Evolutionary conservation across 2,329 filamentous ascomycete species (phyloP).

Genomic region (Coniochaeta pulveracea): DNA sequence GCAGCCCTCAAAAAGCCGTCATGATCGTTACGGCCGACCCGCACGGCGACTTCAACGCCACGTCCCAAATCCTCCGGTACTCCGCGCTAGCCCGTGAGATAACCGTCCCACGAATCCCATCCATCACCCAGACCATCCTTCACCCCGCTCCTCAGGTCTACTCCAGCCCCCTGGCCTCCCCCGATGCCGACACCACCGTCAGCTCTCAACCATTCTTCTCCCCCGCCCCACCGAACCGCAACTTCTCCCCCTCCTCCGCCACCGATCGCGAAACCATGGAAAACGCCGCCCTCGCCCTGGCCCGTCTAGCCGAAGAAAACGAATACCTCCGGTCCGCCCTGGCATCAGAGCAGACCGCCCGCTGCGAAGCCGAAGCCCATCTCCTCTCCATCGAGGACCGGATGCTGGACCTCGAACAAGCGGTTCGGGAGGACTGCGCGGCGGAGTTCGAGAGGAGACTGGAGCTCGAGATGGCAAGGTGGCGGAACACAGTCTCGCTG

Average conservation of each 20-base stretch:
- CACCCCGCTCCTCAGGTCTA: constrained; percentile 19
- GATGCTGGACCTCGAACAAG: constrained; percentile 61
- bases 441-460: constrained; percentile 74
- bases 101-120: constrained; percentile 80
- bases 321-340: constrained; percentile 62
- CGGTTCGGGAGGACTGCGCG: constrained; percentile 81
- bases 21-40: constrained; percentile 97
- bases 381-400: constrained; percentile 59
- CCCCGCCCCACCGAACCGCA: constrained; percentile 21
- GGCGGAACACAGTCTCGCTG: constrained; percentile 66
- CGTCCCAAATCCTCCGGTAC: constrained; percentile 90
- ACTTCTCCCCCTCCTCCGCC: constrained; percentile 26
- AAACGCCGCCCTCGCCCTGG: constrained; percentile 68
- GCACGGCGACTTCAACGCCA: constrained; percentile 89
- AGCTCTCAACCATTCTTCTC: constrained; percentile 28
- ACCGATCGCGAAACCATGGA: constrained; percentile 64
- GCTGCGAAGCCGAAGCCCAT: constrained; percentile 62
- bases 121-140: constrained; percentile 62
- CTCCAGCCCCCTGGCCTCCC: constrained; percentile 16
- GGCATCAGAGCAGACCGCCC: constrained; percentile 57
- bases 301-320: constrained; percentile 65
- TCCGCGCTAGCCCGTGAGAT: constrained; percentile 87
- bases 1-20: constrained; percentile 73
- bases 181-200: constrained; percentile 19
- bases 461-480: constrained; percentile 64